phyloP scores from a whole-genome alignment of 1,284 basidiomycete species.

The Phellinidium pouzarii region DNA sequence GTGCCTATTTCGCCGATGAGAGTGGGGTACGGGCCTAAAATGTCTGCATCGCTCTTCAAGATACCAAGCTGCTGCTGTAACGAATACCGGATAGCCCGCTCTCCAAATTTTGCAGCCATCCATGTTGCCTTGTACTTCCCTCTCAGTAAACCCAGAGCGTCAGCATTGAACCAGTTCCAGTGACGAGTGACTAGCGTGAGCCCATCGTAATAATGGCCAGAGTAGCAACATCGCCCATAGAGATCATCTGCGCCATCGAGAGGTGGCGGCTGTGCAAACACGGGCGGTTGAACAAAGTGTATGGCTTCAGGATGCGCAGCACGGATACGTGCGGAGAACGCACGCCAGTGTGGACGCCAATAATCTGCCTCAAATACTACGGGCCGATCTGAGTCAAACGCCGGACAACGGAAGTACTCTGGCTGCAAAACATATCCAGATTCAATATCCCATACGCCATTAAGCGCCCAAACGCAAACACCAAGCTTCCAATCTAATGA shows the following conservation, averaged over 20 bases:
- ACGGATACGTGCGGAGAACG: conserved; percentile 64
- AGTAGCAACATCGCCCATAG: conserved; percentile 69
- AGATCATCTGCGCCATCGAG: conserved; percentile 53
- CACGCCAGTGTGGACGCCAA: conserved; percentile 74
- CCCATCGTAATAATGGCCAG: conserved; percentile 94
- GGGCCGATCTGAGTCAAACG: conserved; percentile 32
- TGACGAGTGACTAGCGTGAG: conserved; percentile 78
- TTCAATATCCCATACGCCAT: conserved; percentile 86
- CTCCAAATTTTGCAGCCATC: conserved; percentile 73
- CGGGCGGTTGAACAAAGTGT: conserved; percentile 87
- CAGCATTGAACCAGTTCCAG: conserved; percentile 97
- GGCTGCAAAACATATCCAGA: conserved; percentile 65
- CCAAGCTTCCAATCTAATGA: conserved; percentile 77
- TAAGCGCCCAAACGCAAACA: conserved; percentile 86
- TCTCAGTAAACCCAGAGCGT: conserved; percentile 84
- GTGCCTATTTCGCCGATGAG: conserved; percentile 95
- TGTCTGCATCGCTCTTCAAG: conserved; percentile 65
- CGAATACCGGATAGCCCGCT: conserved; percentile 74
- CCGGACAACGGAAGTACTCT: conserved; percentile 65
- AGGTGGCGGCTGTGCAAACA: conserved; percentile 77
- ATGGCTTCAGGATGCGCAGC: conserved; percentile 78
- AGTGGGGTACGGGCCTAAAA: conserved; percentile 78
- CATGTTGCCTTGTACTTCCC: conserved; percentile 76
- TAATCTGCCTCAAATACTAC: conserved; percentile 77
- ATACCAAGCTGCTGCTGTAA: conserved; percentile 82